Base-by-base conservation (phyloP, 2,329 filamentous ascomycete genomes). In the Fusarium sp. region DNA sequence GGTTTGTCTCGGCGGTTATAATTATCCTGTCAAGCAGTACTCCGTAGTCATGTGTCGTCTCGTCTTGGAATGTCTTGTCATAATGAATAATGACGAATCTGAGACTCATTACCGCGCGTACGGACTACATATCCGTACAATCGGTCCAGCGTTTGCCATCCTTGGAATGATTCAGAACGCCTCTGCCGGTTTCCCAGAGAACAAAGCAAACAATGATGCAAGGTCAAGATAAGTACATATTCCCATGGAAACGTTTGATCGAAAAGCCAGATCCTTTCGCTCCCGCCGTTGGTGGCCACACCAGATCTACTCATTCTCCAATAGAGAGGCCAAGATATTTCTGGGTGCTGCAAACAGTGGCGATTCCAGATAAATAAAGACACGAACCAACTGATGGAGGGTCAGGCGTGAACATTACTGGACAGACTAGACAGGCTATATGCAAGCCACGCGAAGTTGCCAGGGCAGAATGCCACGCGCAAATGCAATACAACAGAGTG, bases 151-250 rank as follows among this genome's bases (percentile, higher is more conserved):
- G 18, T 48, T 31, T 69, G 67, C 47, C 24, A 26, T 30, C 18
- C 53, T 36, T 70, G 60, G 60, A 70, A 70, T 70, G 67, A 16
- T 54, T 26, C 41, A 31, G 31, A 44, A 3, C 28, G 42, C 47
- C 60, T 45, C 24, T 51, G 31, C 66, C 60, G 59, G 53, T 55
- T 53, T 51, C 65, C 66, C 20, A 65, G 67, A n/a, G 47, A 65
- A 65, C 66, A 56, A 36, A 20, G 41, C n/a, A 45, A 31, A 30
- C n/a, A 22, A 61, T 33, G 24, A 48, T 15, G 55, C 94, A 33
- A 33, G 81, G 97, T 24, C 28, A 28, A 41, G 33, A 30, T 18
- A n/a, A n/a, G n/a, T n/a, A n/a, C n/a, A n/a, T n/a, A 63, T 39
- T 68, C 50, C 63, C 42, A 41, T 42, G 44, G n/a, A 42, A 69